phyloP scores from a whole-genome alignment of 306 rosid genomes.

The Bauhinia variegata region DNA sequence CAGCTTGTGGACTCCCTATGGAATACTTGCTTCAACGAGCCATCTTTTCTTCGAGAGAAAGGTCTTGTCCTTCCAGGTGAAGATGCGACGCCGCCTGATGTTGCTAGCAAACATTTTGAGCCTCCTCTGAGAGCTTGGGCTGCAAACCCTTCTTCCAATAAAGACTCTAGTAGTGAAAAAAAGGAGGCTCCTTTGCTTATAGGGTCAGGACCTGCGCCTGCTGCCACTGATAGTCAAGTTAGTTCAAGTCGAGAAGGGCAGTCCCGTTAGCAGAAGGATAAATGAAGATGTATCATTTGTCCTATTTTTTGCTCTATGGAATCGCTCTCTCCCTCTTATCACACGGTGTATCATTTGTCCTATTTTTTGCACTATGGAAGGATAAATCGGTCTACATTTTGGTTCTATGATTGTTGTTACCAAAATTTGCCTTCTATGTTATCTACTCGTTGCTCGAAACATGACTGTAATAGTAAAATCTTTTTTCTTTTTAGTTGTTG shows the following conservation, averaged over 20 bases:
- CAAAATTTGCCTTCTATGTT: too few relatives aligned
- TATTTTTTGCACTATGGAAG: too few relatives aligned
- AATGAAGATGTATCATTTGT: conserved; percentile 14
- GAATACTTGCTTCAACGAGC: conserved; percentile 66
- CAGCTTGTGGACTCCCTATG: conserved; percentile 82
- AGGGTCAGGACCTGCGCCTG: conserved; percentile 59
- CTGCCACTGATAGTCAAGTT: conserved; percentile 34
- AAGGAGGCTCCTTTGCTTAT: conserved; percentile 65
- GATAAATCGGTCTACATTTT: too few relatives aligned
- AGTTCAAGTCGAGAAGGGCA: conserved; percentile 35
- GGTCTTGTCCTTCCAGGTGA: conserved; percentile 87
- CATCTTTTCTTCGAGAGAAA: conserved; percentile 69
- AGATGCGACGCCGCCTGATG: conserved; percentile 77
- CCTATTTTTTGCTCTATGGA: neutral
- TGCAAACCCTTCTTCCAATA: conserved; percentile 44
- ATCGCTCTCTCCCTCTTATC: neutral
- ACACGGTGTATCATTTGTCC: too few relatives aligned
- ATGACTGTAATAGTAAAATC: too few relatives aligned
- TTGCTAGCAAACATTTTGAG: conserved; percentile 79
- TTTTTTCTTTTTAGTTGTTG: too few relatives aligned
- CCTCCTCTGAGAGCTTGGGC: conserved; percentile 77
- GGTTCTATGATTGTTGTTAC: too few relatives aligned
- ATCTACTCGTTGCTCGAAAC: too few relatives aligned
- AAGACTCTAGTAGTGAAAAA: conserved; percentile 45
- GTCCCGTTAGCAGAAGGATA: conserved; percentile 14